phyloP scores from a whole-genome alignment of 176 grass and related monocot genomes.

The Microstegium vimineum region DNA sequence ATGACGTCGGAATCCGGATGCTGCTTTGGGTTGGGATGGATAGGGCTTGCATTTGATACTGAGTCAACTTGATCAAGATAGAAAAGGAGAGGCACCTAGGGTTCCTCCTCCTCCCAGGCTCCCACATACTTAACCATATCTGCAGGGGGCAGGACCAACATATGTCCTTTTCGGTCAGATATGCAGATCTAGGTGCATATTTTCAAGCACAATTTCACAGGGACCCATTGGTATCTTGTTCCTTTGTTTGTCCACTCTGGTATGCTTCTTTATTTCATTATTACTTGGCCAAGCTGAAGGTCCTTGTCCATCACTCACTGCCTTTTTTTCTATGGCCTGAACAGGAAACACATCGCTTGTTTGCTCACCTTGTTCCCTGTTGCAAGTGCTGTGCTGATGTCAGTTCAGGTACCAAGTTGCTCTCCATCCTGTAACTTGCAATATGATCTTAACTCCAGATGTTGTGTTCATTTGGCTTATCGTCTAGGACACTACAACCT shows the following conservation, averaged over 20 bases:
- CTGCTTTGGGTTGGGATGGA: conserved; percentile 28
- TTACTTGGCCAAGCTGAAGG: background rate
- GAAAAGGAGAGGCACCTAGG: conserved; percentile 52
- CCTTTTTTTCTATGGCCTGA: conserved; percentile 33
- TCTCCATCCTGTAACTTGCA: conserved; percentile 7
- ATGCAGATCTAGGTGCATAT: conserved; percentile 48
- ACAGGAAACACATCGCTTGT: conserved; percentile 40
- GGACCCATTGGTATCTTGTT: conserved; percentile 52
- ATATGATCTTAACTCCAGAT: background rate
- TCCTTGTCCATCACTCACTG: conserved; percentile 31
- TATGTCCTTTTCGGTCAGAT: conserved; percentile 35
- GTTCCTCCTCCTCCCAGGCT: conserved; percentile 24
- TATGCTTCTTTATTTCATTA: conserved; percentile 30
- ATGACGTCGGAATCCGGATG: conserved; percentile 35
- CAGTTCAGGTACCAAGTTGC: conserved; percentile 21
- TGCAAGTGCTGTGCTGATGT: conserved; percentile 29
- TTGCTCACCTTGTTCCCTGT: background rate
- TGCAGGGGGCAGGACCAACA: conserved; percentile 35
- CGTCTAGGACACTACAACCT: background rate
- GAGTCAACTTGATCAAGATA: conserved; percentile 54
- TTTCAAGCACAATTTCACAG: conserved; percentile 32
- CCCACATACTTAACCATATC: conserved; percentile 40
- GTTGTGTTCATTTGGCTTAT: background rate
- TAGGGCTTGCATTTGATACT: conserved; percentile 43
- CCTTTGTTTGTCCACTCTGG: conserved; percentile 36